Conservation (phyloP, 2,329 filamentous ascomycete species). For the Erysiphe pulchra region DNA sequence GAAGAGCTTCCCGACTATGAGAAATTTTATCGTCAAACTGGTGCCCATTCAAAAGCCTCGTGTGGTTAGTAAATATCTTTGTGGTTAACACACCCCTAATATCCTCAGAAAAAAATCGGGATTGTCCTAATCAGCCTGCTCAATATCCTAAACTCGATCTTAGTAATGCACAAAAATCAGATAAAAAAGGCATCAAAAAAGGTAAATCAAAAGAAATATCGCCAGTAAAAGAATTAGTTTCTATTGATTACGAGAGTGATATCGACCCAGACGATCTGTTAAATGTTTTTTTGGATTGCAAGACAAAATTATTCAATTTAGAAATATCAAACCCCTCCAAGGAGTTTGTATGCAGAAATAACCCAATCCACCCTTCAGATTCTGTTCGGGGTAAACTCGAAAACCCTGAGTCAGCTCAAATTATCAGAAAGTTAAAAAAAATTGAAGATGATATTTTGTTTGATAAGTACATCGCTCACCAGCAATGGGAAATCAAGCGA, state of each 20-base stretch:
- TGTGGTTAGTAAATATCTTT: conserved; percentile 7
- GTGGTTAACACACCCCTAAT: neutral
- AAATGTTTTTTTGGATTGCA: conserved; percentile 52
- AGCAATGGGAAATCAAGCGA: conserved; percentile 34
- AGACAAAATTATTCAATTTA: conserved; percentile 37
- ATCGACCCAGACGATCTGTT: conserved; percentile 52
- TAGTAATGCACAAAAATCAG: conserved; percentile 6
- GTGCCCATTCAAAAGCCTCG: conserved; percentile 8
- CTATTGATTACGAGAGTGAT: conserved; percentile 34
- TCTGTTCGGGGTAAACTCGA: conserved; percentile 1
- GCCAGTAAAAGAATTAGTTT: conserved; percentile 4
- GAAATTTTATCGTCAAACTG: conserved; percentile 14
- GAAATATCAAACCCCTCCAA: conserved; percentile 23
- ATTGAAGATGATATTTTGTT: conserved; percentile 62
- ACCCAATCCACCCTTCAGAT: neutral
- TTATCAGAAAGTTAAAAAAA: conserved; percentile 47
- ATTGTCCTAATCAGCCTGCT: conserved; percentile 12
- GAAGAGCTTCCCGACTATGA: conserved; percentile 52
- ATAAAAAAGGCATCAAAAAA: neutral
- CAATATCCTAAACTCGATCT: conserved; percentile 9
- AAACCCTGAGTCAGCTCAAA: conserved; percentile 26
- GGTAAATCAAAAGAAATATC: conserved; percentile 4
- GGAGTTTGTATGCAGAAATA: conserved; percentile 9
- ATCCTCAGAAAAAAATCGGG: conserved; percentile 10
- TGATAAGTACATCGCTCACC: conserved; percentile 37